These are phyloP conservation scores for Sugiyamaella smithiae DNA, from an alignment of 805 yeast genomes.

Conservation along the genomic window DNA sequence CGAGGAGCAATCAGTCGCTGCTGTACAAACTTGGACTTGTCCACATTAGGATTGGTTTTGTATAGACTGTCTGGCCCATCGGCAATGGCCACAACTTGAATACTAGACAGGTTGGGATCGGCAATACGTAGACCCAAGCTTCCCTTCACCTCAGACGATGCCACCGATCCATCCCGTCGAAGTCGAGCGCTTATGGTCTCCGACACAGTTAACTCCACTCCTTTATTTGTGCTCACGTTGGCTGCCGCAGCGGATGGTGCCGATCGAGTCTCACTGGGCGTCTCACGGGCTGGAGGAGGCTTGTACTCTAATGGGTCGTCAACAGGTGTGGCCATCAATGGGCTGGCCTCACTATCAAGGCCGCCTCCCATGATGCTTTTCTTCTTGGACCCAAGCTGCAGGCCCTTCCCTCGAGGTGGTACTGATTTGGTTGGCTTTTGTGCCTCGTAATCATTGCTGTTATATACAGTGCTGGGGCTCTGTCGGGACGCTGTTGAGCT, in stretches of 20 bases:
- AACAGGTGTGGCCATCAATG: constrained; percentile 24
- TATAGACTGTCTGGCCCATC: constrained; percentile 57
- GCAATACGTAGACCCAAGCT: constrained; percentile 85
- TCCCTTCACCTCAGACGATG: constrained; percentile 76
- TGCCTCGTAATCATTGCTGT: constrained; percentile 20
- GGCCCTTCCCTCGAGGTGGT: constrained; percentile 62
- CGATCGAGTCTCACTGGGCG: constrained; percentile 26
- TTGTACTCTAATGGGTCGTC: constrained; percentile 34
- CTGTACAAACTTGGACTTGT: constrained; percentile 63
- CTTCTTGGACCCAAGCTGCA: constrained; percentile 67
- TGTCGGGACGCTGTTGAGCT: constrained; percentile 13
- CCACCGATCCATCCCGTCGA: constrained; percentile 70
- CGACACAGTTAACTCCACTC: constrained; percentile 71
- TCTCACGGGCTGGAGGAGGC: constrained; percentile 32
- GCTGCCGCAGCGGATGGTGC: constrained; percentile 34
- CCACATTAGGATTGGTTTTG: constrained; percentile 96
- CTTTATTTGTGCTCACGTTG: constrained; percentile 52
- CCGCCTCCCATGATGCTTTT: constrained; percentile 16
- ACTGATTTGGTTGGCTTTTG: constrained; percentile 29
- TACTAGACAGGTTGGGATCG: constrained; percentile 64
- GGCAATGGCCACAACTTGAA: constrained; percentile 58
- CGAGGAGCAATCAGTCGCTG: constrained; percentile 64
- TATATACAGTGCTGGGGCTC: constrained; percentile 12
- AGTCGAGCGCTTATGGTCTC: constrained; percentile 78
- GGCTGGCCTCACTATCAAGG: constrained; percentile 22